phyloP scores from a whole-genome alignment of 1,284 basidiomycete genomes.

The Trichosporon faecale region DNA sequence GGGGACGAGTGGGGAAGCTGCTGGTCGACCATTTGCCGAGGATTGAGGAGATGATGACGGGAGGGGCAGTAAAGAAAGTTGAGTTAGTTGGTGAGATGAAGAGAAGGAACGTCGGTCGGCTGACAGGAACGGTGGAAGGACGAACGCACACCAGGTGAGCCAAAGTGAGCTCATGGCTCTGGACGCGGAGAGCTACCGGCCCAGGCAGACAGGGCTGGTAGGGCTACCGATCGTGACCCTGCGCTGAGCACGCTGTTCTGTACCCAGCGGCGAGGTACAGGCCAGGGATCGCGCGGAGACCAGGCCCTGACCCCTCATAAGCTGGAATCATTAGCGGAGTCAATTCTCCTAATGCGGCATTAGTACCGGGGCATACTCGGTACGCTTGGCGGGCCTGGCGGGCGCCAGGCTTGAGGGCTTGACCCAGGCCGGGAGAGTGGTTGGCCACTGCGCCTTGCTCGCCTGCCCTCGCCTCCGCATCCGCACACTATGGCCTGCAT shows the following conservation, averaged over 20 bases:
- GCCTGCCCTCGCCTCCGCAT: background rate
- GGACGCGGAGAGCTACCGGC: background rate
- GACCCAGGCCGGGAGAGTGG: background rate
- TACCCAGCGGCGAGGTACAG: background rate
- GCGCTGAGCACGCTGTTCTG: background rate
- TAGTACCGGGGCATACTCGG: background rate
- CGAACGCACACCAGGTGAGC: background rate
- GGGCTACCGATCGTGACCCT: background rate
- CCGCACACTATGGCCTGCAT: background rate
- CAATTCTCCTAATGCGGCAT: background rate
- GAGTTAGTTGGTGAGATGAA: background rate
- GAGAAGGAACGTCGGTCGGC: background rate
- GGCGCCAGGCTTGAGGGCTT: background rate
- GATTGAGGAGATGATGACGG: background rate
- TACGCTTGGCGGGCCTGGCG: background rate
- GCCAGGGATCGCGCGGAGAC: background rate
- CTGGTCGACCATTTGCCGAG: constrained; percentile 5
- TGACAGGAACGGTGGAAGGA: constrained; percentile 2
- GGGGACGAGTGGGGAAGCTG: constrained; percentile 2
- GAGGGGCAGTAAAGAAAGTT: background rate
- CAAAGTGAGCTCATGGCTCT: background rate
- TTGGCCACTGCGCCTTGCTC: background rate
- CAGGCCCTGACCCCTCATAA: background rate
- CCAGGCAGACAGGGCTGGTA: background rate
- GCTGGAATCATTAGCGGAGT: background rate